Conservation (phyloP, 2,329 filamentous ascomycete species). For the Lachnellula cervina region DNA sequence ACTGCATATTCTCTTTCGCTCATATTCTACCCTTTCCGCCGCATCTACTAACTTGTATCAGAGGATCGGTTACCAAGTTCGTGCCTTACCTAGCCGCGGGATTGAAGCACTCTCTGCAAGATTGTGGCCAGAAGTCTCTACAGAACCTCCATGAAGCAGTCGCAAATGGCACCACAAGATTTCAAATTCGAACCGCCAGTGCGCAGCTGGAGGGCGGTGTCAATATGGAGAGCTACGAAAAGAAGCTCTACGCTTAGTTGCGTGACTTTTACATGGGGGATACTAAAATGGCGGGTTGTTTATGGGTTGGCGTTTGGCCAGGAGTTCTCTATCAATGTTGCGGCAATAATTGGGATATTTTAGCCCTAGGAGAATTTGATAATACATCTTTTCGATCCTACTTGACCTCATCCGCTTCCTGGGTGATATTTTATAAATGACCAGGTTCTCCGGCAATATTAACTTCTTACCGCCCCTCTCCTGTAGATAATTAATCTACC, state of each 20-base stretch:
- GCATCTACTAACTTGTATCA: slow-evolving; percentile 1
- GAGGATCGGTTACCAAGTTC: slow-evolving; percentile 78
- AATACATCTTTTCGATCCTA: too few species aligned
- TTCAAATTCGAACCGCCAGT: slow-evolving; percentile 90
- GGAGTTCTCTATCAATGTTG: too few species aligned
- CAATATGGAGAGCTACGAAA: slow-evolving; percentile 98
- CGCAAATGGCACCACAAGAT: slow-evolving; percentile 69
- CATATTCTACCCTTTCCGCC: background rate
- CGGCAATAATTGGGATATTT: too few species aligned
- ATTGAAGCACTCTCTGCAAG: slow-evolving; percentile 95
- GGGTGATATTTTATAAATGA: too few species aligned
- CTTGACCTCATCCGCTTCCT: too few species aligned
- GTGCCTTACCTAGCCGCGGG: slow-evolving; percentile 92
- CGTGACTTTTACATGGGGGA: too few species aligned
- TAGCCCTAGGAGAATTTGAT: too few species aligned
- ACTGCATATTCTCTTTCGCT: background rate
- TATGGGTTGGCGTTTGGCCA: too few species aligned
- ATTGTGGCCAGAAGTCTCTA: slow-evolving; percentile 82
- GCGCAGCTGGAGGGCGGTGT: slow-evolving; percentile 96
- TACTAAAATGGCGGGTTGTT: too few species aligned
- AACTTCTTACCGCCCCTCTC: too few species aligned
- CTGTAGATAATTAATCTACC: too few species aligned
- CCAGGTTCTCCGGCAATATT: too few species aligned
- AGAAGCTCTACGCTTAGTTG: slow-evolving; percentile 90
- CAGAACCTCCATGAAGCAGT: slow-evolving; percentile 72